phyloP scores from a whole-genome alignment of 2,329 filamentous ascomycete genomes.

The Colletotrichum godetiae region DNA sequence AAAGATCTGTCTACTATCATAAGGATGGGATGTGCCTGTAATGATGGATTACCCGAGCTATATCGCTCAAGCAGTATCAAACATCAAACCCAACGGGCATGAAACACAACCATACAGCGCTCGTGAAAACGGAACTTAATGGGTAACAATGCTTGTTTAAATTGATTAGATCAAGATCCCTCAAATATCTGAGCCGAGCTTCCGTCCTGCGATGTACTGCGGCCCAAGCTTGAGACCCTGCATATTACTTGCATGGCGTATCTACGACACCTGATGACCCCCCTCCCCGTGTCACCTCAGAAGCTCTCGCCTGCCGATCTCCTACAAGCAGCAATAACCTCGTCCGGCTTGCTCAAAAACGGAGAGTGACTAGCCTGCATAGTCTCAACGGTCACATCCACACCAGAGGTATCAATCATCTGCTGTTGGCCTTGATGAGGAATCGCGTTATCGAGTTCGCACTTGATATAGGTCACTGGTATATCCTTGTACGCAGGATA shows the following conservation, averaged over 20 bases:
- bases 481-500: slow-evolving; percentile 19
- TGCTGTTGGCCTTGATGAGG: background rate
- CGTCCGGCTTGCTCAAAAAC: slow-evolving; percentile 9
- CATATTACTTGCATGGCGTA: background rate
- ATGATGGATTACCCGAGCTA: too few species aligned
- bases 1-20: background rate
- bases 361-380: slow-evolving; percentile 9
- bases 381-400: background rate
- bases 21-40: too few species aligned
- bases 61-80: background rate
- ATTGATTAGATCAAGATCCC: background rate
- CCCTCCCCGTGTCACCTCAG: background rate
- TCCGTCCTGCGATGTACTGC: background rate
- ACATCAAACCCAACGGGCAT: background rate
- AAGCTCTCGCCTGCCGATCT: slow-evolving; percentile 4
- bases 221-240: background rate
- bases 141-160: background rate
- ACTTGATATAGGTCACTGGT: slow-evolving; percentile 12
- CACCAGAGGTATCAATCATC: slow-evolving; percentile 7
- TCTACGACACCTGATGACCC: background rate
- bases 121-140: background rate
- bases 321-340: background rate
- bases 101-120: background rate
- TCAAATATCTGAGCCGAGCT: background rate
- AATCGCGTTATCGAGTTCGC: slow-evolving; percentile 9